Base-by-base conservation (phyloP, 2,329 filamentous ascomycete genomes). In the Parascedosporium putredinis region DNA sequence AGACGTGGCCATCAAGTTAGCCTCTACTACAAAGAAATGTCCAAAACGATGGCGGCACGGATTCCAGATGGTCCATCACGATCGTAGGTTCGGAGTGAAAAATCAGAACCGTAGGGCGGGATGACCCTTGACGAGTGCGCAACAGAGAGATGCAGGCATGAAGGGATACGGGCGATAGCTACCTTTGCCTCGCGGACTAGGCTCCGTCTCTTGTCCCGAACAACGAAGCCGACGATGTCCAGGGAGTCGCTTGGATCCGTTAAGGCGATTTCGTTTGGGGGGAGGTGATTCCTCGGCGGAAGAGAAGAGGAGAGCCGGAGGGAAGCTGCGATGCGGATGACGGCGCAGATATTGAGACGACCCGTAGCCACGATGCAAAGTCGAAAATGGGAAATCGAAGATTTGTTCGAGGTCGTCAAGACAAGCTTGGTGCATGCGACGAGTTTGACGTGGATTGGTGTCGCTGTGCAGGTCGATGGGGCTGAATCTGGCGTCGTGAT, bases 401-500 rank as follows among this genome's bases (percentile, higher is more conserved):
- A n/a, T 12, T 27, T 34, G 16, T 18, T 50, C 27, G 38, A 9
- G 27, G 49, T 40, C 29, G 42, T 45, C 43, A 27, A 40, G 7
- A n/a, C 38, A 45, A 24, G 18, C 25, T 33, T 31, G 20, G 27
- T 44, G 29, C 22, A 42, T 45, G 49, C 42, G 49, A 50, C 49
- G 46, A 31, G 49, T 45, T 43, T 23, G 31, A 45, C 60, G 47
- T 44, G 47, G 47, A 45, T 44, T 44, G 47, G 40, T 44, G 47
- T 50, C 40, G 47, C 34, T 34, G 47, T 50, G 47, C 47, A 50
- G 47, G 38, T 34, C 47, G 47, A 50, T 70, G 70, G 69, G 70
- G 71, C 68, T 72, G 69, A 68, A 72, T 68, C 68, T 70, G 67
- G 67, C 64, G 67, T 68, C 64, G 66, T 67, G 69, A 60, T 73